Conservation (phyloP, 106 monocot species). For the Xerophyta viscosa region DNA sequence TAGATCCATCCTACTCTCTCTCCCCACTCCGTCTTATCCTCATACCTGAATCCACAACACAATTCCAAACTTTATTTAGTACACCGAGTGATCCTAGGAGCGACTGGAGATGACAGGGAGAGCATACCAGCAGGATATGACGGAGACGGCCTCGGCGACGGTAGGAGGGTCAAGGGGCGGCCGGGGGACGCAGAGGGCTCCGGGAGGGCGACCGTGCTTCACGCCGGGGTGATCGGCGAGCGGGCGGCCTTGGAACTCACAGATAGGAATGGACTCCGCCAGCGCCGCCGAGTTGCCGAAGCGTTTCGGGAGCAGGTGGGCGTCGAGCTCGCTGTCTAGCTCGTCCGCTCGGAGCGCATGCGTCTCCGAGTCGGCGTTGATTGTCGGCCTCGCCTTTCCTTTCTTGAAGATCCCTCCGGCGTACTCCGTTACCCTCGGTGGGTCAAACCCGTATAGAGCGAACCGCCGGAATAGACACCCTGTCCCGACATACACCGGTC, state of each 20-base stretch:
- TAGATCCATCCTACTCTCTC: slow-evolving; percentile 83
- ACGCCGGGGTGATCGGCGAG: slow-evolving; percentile 73
- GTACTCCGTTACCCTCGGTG: slow-evolving; percentile 58
- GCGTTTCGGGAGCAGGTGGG: slow-evolving; percentile 32
- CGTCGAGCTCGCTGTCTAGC: slow-evolving; percentile 24
- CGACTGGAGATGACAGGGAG: too few species aligned
- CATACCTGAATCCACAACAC: slow-evolving; percentile 39
- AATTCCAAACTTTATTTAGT: background rate
- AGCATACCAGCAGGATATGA: slow-evolving; percentile 78
- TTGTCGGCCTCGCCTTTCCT: slow-evolving; percentile 17
- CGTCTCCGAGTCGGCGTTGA: slow-evolving; percentile 18
- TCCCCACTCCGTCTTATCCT: slow-evolving; percentile 94
- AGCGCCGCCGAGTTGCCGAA: slow-evolving; percentile 65
- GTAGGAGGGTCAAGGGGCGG: slow-evolving; percentile 53
- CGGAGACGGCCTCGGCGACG: slow-evolving; percentile 76
- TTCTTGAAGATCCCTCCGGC: slow-evolving; percentile 27
- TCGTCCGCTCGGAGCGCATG: slow-evolving; percentile 35
- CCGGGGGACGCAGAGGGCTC: slow-evolving; percentile 40
- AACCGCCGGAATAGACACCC: slow-evolving; percentile 70
- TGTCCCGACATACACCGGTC: slow-evolving; percentile 85
- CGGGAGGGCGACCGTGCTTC: slow-evolving; percentile 68
- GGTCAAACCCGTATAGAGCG: slow-evolving; percentile 81
- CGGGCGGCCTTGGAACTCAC: slow-evolving; percentile 77
- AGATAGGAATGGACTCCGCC: slow-evolving; percentile 59
- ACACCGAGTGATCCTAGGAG: too few species aligned